Conservation (phyloP, 352 stramenopile genomes). For the Phytophthora macrochlamydospora region DNA sequence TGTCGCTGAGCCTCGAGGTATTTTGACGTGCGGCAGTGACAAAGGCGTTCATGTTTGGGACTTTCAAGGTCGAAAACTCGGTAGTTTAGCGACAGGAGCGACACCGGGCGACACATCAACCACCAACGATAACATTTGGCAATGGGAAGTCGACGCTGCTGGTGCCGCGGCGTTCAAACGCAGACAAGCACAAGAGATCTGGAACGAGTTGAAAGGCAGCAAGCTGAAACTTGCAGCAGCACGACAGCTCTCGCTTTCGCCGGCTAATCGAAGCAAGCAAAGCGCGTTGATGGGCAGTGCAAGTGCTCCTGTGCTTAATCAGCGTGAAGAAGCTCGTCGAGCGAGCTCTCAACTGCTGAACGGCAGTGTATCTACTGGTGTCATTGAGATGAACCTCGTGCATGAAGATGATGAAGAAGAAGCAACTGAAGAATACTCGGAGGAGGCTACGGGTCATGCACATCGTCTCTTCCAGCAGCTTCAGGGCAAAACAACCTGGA, state of each 20-base stretch:
- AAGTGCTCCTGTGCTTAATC: conserved; percentile 33
- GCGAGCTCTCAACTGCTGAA: conserved; percentile 12
- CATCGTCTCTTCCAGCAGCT: conserved; percentile 72
- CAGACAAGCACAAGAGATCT: conserved; percentile 60
- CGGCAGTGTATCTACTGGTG: conserved; percentile 18
- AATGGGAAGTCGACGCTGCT: conserved; percentile 54
- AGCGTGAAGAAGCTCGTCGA: conserved; percentile 6
- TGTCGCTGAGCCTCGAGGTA: conserved; percentile 60
- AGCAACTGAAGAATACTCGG: conserved; percentile 13
- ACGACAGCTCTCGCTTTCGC: conserved; percentile 29
- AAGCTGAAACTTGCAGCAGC: conserved; percentile 43
- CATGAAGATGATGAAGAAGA: conserved; percentile 4
- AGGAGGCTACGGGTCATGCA: conserved; percentile 18
- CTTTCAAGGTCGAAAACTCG: conserved; percentile 48
- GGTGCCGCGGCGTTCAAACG: conserved; percentile 42
- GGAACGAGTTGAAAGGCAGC: conserved; percentile 53
- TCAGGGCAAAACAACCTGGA: conserved; percentile 70
- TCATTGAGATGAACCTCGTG: conserved; percentile 8
- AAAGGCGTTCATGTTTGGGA: conserved; percentile 67
- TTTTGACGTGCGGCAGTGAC: conserved; percentile 72
- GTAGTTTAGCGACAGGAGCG: conserved; percentile 32
- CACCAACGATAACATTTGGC: conserved; percentile 32
- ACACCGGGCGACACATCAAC: neutral
- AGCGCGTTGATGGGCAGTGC: conserved; percentile 21
- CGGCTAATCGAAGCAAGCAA: conserved; percentile 27